A percentile compares a stretch with the other conserved stretches of the same genome.
These are phyloP conservation scores for Boletus pseudo-olivaceus DNA, from an alignment of 768 basidiomycete genomes.

Conservation along the genomic window DNA sequence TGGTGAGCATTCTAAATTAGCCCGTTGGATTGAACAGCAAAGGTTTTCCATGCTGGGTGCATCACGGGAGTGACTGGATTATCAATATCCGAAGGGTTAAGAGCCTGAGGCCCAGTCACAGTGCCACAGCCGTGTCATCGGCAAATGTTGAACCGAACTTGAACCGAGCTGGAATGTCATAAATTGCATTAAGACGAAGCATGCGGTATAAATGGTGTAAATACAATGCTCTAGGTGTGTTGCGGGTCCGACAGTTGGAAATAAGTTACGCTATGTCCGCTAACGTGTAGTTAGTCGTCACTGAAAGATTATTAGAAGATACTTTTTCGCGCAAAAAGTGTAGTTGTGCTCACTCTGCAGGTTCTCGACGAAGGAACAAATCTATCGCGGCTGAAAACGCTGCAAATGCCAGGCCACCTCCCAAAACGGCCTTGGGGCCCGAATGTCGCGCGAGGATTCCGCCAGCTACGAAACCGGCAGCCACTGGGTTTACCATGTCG, in stretches of 20 bases:
- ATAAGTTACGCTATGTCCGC: slow-evolving; percentile 16
- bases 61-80: not conserved
- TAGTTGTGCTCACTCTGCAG: slow-evolving; percentile 59
- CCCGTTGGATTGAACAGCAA: not conserved
- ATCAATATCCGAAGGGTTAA: not conserved
- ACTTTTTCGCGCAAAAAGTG: not conserved
- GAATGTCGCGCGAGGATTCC: slow-evolving; percentile 84
- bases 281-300: slow-evolving; percentile 34
- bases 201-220: slow-evolving; percentile 14
- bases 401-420: slow-evolving; percentile 88
- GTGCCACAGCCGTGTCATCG: not conserved
- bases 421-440: slow-evolving; percentile 82
- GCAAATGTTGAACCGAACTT: not conserved
- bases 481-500: slow-evolving; percentile 88
- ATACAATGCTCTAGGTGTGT: slow-evolving; percentile 17
- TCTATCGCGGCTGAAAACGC: slow-evolving; percentile 93
- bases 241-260: slow-evolving; percentile 5
- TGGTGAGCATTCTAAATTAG: not conserved
- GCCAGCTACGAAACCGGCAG: slow-evolving; percentile 85
- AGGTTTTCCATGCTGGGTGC: not conserved
- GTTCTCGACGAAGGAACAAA: slow-evolving; percentile 70
- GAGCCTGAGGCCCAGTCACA: not conserved
- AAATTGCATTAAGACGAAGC: slow-evolving; percentile 9
- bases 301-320: slow-evolving; percentile 22
- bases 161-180: slow-evolving; percentile 5